phyloP scores from a whole-genome alignment of 352 stramenopile genomes.

The Bremia lactucae region DNA sequence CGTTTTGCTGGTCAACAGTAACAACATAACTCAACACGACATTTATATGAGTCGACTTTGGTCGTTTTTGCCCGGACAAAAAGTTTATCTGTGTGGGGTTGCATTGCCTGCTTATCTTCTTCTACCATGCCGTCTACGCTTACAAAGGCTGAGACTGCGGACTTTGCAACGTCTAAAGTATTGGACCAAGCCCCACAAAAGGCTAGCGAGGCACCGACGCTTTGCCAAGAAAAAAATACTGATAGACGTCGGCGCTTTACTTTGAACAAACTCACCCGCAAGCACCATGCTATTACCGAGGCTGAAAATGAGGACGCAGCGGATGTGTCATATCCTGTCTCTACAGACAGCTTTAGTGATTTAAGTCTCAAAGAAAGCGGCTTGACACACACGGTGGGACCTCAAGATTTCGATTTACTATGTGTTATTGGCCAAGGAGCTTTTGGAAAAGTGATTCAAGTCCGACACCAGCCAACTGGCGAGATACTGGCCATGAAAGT shows the following conservation, averaged over 20 bases:
- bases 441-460: slow-evolving; percentile 83
- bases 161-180: slow-evolving; percentile 45
- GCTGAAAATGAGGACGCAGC: slow-evolving; percentile 12
- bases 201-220: not conserved
- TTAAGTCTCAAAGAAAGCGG: slow-evolving; percentile 7
- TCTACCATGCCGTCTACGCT: slow-evolving; percentile 23
- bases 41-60: too few species aligned
- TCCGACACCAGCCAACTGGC: slow-evolving; percentile 55
- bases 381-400: slow-evolving; percentile 27
- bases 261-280: slow-evolving; percentile 19
- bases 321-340: not conserved
- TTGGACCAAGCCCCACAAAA: slow-evolving; percentile 22
- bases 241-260: slow-evolving; percentile 16
- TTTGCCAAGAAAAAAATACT: not conserved
- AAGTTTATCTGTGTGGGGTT: not conserved
- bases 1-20: not conserved
- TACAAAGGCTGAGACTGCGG: slow-evolving; percentile 45
- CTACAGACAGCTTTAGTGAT: slow-evolving; percentile 8
- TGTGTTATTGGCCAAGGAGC: slow-evolving; percentile 78
- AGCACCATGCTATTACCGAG: slow-evolving; percentile 18
- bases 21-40: too few species aligned
- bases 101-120: slow-evolving; percentile 6
- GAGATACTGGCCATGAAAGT: slow-evolving; percentile 83
- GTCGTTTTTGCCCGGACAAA: not conserved
- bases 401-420: slow-evolving; percentile 71